Evolutionary conservation across 2,329 filamentous ascomycete genomes (phyloP).

Genomic region (Fonsecaea pugnacius): DNA sequence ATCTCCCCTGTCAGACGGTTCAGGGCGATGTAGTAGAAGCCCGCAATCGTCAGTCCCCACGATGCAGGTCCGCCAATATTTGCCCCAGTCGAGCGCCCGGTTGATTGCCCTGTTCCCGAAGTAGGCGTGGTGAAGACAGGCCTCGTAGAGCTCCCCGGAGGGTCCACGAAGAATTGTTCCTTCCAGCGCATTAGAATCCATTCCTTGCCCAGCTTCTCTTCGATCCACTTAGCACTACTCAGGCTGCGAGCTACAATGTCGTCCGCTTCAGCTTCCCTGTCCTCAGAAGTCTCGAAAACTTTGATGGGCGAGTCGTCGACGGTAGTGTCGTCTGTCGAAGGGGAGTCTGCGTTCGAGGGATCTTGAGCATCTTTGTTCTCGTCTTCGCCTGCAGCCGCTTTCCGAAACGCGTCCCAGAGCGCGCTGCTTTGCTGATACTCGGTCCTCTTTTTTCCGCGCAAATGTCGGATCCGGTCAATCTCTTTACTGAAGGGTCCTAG

Average conservation of each 20-base stretch:
- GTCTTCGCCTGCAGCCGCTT: conserved; percentile 24
- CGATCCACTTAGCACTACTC: conserved; percentile 34
- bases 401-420: conserved; percentile 32
- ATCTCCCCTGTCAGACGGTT: conserved; percentile 52
- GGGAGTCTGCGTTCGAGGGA: background rate
- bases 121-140: conserved; percentile 24
- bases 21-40: conserved; percentile 57
- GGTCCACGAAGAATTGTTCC: conserved; percentile 53
- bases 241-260: conserved; percentile 33
- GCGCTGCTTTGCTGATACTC: conserved; percentile 30
- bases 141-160: conserved; percentile 17
- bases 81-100: background rate
- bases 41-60: conserved; percentile 54
- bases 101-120: background rate
- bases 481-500: conserved; percentile 54
- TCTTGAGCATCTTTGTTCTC: conserved; percentile 37
- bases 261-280: conserved; percentile 28
- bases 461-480: conserved; percentile 42
- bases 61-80: conserved; percentile 37
- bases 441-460: conserved; percentile 26
- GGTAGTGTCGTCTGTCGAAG: conserved; percentile 2
- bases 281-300: conserved; percentile 17
- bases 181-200: conserved; percentile 60
- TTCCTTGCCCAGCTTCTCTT: conserved; percentile 41
- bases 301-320: conserved; percentile 40